phyloP scores from a whole-genome alignment of 108 stramenopile genomes.

The Fragilariopsis cylindrus region DNA sequence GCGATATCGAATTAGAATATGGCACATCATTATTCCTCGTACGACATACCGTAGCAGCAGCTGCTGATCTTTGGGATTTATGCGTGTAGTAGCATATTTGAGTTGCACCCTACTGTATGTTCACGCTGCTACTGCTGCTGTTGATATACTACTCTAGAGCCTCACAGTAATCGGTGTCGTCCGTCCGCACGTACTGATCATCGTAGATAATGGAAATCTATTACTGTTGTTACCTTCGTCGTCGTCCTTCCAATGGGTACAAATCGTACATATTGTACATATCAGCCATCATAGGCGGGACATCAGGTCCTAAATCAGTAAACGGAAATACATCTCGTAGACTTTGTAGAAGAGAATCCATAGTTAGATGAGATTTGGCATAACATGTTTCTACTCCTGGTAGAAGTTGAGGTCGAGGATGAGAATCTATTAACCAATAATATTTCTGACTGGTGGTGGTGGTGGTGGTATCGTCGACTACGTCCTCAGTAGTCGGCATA shows the following conservation, averaged over 20 bases:
- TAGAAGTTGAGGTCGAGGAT: constrained; percentile 64
- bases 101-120: too few relatives aligned
- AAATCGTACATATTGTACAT: constrained; percentile 90
- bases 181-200: too few relatives aligned
- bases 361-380: constrained; percentile 51
- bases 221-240: too few relatives aligned
- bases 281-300: constrained; percentile 76
- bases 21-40: too few relatives aligned
- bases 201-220: too few relatives aligned
- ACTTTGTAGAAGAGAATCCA: constrained; percentile 42
- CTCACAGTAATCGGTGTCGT: too few relatives aligned
- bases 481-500: constrained; percentile 19
- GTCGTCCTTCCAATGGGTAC: constrained; percentile 32
- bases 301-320: constrained; percentile 68
- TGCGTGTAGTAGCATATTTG: too few relatives aligned
- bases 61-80: too few relatives aligned
- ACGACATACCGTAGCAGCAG: too few relatives aligned
- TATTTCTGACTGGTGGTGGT: neutral
- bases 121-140: too few relatives aligned
- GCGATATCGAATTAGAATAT: too few relatives aligned
- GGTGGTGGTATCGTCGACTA: neutral
- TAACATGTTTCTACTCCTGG: constrained; percentile 43
- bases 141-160: too few relatives aligned
- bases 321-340: constrained; percentile 63
- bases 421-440: constrained; percentile 74